These are phyloP conservation scores for Zasmidium citrigriseum DNA, from an alignment of 2,329 filamentous ascomycete genomes.

Conservation along the genomic window DNA sequence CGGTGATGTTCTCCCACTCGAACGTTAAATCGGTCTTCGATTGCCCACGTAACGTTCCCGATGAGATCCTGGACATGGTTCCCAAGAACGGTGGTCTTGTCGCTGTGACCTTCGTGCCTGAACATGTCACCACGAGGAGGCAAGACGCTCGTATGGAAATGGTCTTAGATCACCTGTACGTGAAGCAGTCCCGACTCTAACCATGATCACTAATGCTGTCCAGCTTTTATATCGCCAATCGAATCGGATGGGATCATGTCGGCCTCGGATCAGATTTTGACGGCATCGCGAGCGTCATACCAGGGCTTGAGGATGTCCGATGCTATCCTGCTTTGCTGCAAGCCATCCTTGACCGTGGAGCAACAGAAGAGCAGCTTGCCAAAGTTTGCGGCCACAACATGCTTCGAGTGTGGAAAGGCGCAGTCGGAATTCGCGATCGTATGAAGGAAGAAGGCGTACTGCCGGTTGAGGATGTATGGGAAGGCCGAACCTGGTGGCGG, in stretches of 20 bases:
- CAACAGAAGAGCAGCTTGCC: conserved; percentile 40
- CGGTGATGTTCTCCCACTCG: conserved; percentile 24
- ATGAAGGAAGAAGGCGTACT: conserved; percentile 35
- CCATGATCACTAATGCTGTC: neutral
- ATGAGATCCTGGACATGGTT: conserved; percentile 41
- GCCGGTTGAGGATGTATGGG: conserved; percentile 40
- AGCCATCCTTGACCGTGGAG: conserved; percentile 41
- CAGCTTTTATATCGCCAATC: conserved; percentile 19
- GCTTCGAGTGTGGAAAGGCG: conserved; percentile 35
- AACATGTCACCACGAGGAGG: conserved; percentile 35
- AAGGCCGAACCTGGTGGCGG: conserved; percentile 37
- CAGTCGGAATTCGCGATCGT: conserved; percentile 28
- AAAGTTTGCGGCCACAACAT: conserved; percentile 44
- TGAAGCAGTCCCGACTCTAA: neutral
- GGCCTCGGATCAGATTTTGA: conserved; percentile 43
- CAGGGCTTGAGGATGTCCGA: conserved; percentile 37
- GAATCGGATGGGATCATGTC: conserved; percentile 40
- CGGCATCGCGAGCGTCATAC: conserved; percentile 32
- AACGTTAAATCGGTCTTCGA: conserved; percentile 26
- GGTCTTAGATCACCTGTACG: conserved; percentile 38
- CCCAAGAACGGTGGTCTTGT: conserved; percentile 42
- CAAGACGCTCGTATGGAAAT: conserved; percentile 35
- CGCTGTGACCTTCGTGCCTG: conserved; percentile 44
- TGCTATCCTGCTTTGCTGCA: conserved; percentile 39
- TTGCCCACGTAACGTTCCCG: conserved; percentile 44